phyloP scores from a whole-genome alignment of 208 protist genomes.

The Phytomonas sp. region DNA sequence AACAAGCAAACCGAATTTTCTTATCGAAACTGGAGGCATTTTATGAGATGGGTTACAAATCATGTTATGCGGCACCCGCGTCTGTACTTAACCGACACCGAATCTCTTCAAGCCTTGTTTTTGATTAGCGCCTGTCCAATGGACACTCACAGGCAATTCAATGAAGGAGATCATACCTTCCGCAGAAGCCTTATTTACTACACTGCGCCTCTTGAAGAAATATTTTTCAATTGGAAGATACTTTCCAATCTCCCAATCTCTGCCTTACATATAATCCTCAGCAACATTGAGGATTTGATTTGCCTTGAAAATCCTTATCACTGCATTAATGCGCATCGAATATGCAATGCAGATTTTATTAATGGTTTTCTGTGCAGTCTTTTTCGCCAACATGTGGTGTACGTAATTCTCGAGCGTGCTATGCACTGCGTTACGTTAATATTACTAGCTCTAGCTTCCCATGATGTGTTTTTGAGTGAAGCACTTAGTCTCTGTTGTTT shows the following conservation, averaged over 20 bases:
- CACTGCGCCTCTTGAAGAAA: constrained; percentile 22
- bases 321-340: constrained; percentile 39
- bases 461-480: not conserved
- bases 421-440: not conserved
- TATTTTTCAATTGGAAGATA: constrained; percentile 60
- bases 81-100: constrained; percentile 21
- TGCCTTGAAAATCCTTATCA: constrained; percentile 23
- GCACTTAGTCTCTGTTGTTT: not conserved
- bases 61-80: constrained; percentile 20
- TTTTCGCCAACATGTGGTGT: constrained; percentile 35
- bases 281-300: constrained; percentile 25
- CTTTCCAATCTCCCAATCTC: constrained; percentile 23
- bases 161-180: not conserved
- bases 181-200: not conserved
- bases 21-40: constrained; percentile 24
- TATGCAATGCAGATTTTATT: constrained; percentile 38
- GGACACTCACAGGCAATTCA: not conserved
- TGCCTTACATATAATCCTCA: constrained; percentile 17
- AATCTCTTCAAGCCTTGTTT: not conserved
- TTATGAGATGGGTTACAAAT: constrained; percentile 25
- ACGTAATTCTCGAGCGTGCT: constrained; percentile 19
- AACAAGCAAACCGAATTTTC: constrained; percentile 27
- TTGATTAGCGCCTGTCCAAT: not conserved
- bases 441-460: not conserved
- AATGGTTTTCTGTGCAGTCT: constrained; percentile 60